phyloP scores from a whole-genome alignment of 129 eudicot genomes.

The Chrysanthemum lavandulifolium region DNA sequence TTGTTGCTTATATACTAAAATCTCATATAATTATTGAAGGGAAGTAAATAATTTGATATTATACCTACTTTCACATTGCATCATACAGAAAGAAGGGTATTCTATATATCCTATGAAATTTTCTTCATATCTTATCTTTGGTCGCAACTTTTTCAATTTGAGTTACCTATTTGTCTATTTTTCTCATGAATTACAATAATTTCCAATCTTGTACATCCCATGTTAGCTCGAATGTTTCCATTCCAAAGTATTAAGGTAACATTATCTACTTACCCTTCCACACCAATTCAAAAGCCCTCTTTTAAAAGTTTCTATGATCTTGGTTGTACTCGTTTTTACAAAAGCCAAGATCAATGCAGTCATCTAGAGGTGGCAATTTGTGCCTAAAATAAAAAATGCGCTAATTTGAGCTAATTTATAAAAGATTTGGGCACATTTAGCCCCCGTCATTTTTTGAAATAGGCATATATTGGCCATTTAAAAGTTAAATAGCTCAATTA shows the following conservation, averaged over 20 bases:
- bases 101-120: background rate
- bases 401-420: no score
- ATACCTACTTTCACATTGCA: background rate
- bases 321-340: background rate
- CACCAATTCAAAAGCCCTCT: background rate
- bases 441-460: no score
- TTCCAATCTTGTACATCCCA: background rate
- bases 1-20: background rate
- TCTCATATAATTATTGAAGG: background rate
- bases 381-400: no score
- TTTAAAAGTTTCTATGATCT: background rate
- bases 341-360: background rate
- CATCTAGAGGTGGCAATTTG: no score
- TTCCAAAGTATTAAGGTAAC: background rate
- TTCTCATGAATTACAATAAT: background rate
- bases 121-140: background rate
- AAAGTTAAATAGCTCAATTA: no score
- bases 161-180: background rate
- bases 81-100: background rate
- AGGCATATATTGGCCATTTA: no score
- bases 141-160: background rate
- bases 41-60: background rate
- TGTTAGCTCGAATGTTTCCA: background rate
- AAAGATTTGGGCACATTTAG: no score
- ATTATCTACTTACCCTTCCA: background rate